Evolutionary conservation across 164 flowering plant species (phyloP), one percentile per base, ranked within the genome.

Genomic region (Dillenia turbinata): DNA sequence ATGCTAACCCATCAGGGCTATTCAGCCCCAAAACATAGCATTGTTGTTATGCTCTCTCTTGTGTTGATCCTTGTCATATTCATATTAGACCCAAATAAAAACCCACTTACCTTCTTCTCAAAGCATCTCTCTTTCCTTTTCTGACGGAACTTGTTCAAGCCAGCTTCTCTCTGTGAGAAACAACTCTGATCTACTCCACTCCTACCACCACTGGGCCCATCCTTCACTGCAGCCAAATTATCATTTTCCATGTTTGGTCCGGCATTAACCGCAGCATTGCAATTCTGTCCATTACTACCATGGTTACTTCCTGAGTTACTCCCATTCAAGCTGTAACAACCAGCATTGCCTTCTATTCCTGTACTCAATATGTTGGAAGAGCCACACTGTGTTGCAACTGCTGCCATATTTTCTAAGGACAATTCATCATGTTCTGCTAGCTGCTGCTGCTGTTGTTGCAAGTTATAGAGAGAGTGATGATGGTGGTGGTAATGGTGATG

Each of bases 41-140:
- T 33, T 33, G 40, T 33, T 5, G 5, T 33, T 33, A 33, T 33
- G 4, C 40, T 33, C 5, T 33, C 40, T 7, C 40, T 33, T 33
- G 40, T 4, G 6, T 33, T 33, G 6, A 33, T 33, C 40, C 40
- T 33, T 33, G 6, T 33, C 40, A 33, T 33, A 5, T 33, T 33
- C 40, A 33, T 33, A 33, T 33, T 33, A 33, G 7, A 33, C 40
- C 40, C 5, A 33, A 33, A 1, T 4, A 33, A 0, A n/a, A n/a
- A n/a, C n/a, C 40, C 40, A 33, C 40, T 67, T 80, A 91, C 97
- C 96, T 77, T 85, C 69, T 83, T 91, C 56, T 83, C 87, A 51
- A 84, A 91, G 76, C 95, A 88, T 73, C 91, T 77, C 55, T 87
- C 96, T 66, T 88, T 90, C 63, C 89, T 74, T 73, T 90, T 88